Percentiles rank a stretch among this genome's conserved stretches.
These are phyloP conservation scores for Aspergillus neotritici DNA, from an alignment of 2,329 filamentous ascomycete genomes.

Conservation along the genomic window DNA sequence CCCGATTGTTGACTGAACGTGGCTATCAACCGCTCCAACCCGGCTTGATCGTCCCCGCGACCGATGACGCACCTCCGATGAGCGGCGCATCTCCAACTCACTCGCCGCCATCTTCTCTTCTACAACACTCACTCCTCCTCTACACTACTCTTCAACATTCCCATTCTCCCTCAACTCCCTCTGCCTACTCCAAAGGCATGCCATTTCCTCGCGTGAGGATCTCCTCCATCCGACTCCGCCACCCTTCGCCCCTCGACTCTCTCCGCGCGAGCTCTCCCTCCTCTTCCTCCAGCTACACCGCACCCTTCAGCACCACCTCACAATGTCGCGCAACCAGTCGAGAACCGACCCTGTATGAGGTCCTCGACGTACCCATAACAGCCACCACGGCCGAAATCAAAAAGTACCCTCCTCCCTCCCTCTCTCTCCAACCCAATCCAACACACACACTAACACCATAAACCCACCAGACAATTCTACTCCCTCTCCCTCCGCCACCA, in stretches of 20 bases:
- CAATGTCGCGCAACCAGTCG: conserved; percentile 21
- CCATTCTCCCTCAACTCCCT: background rate
- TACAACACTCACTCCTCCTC: background rate
- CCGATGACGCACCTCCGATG: conserved; percentile 20
- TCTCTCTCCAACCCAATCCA: background rate
- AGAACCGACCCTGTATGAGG: conserved; percentile 69
- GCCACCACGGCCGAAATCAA: conserved; percentile 77
- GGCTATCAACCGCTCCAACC: too few species aligned
- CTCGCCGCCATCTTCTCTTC: conserved; percentile 1
- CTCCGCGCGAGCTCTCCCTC: conserved; percentile 3
- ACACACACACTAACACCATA: background rate
- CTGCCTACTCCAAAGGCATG: conserved; percentile 16
- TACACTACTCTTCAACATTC: background rate
- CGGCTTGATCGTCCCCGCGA: too few species aligned
- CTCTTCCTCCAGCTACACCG: conserved; percentile 17
- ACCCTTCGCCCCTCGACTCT: conserved; percentile 6
- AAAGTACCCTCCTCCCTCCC: conserved; percentile 49
- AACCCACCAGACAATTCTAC: conserved; percentile 62
- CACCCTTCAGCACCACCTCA: conserved; percentile 42
- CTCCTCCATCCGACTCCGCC: background rate
- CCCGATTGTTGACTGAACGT: too few species aligned
- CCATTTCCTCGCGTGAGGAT: conserved; percentile 16
- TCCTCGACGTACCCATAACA: conserved; percentile 63
- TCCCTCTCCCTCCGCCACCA: conserved; percentile 84
- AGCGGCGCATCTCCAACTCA: conserved; percentile 12